Evolutionary conservation across 108 stramenopile genomes (phyloP).

Genomic region (Pseudonitzschia multistriata): DNA sequence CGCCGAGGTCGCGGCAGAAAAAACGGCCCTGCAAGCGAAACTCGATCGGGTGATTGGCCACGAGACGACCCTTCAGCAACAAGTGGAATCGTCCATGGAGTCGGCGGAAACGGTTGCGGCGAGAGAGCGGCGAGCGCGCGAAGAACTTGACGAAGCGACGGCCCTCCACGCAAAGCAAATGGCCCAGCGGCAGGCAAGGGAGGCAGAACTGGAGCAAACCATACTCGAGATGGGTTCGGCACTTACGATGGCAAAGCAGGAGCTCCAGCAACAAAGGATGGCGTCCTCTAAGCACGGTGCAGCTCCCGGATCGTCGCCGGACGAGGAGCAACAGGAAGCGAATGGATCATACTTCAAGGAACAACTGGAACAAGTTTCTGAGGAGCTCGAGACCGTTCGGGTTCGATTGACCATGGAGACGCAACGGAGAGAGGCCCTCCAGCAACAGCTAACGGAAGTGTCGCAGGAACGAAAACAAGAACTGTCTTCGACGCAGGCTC

Average conservation of each 20-base stretch:
- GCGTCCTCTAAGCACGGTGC: background rate
- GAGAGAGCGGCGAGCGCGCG: constrained; percentile 67
- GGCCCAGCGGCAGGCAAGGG: constrained; percentile 59
- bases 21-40: constrained; percentile 36
- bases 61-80: constrained; percentile 44
- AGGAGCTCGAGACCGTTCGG: constrained; percentile 51
- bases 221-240: constrained; percentile 77
- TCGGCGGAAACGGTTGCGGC: constrained; percentile 55
- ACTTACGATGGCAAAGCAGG: constrained; percentile 48
- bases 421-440: constrained; percentile 53
- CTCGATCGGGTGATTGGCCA: constrained; percentile 49
- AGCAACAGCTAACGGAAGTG: constrained; percentile 63
- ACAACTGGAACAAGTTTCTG: constrained; percentile 31
- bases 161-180: constrained; percentile 70
- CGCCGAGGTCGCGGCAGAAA: constrained; percentile 46
- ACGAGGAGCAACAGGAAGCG: background rate
- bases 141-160: constrained; percentile 68
- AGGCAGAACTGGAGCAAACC: constrained; percentile 79
- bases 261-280: constrained; percentile 18
- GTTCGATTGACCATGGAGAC: constrained; percentile 49
- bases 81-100: constrained; percentile 52
- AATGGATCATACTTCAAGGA: constrained; percentile 24
- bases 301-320: background rate
- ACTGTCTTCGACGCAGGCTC: constrained; percentile 38
- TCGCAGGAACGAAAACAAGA: constrained; percentile 70